Base-by-base conservation (phyloP, 345 rosid genomes). In the Populus euphratica region DNA sequence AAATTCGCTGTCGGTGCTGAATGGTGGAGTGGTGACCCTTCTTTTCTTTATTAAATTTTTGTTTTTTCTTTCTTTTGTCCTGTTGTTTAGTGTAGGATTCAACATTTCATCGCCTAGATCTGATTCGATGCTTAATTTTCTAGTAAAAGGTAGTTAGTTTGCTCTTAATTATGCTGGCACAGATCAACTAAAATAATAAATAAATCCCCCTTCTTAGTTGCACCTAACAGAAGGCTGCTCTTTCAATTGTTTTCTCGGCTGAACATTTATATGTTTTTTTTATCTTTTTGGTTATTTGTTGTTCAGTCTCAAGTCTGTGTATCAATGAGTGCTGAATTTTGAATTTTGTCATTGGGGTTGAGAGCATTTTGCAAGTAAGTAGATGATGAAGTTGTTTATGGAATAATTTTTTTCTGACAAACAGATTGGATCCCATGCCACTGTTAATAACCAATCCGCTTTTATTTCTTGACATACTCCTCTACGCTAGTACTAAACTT, bases 1-100 rank as follows among this genome's bases (percentile, higher is more conserved):
- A 52, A 18, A 18, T 21, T 68, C 44, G 16, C 73, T 75, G 77
- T 75, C 70, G 77, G 63, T 75, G 63, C 23, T 1, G 69, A 65
- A 17, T 27, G 70, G 41, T 43, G 49, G 47, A 1, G 25, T 39
- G 20, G 3, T 29, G 74, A 20, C 41, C 8, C n/a, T 50, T 14
- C 44, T 16, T 47, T 66, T 67, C 56, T 14, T n/a, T 35, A 20
- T 9, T 29, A 36, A 13, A 0, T 21, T 13, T 23, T 25, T 8
- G 2, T 18, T 44, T 12, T 41, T 25, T 35, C 41, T 8, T 63
- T 13, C 56, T 43, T 21, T 43, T 35, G n/a, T 47, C 12, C 31
- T 29, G 44, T 75, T 66, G 23, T 49, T 33, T 27, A 39, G 49
- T 17, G 63, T 14, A 63, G 38, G 50, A 49, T 52, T 25, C 5